Evolutionary conservation across 1,284 basidiomycete species (phyloP), one percentile per base, ranked within the genome.

Genomic region (Boletus calvinii): DNA sequence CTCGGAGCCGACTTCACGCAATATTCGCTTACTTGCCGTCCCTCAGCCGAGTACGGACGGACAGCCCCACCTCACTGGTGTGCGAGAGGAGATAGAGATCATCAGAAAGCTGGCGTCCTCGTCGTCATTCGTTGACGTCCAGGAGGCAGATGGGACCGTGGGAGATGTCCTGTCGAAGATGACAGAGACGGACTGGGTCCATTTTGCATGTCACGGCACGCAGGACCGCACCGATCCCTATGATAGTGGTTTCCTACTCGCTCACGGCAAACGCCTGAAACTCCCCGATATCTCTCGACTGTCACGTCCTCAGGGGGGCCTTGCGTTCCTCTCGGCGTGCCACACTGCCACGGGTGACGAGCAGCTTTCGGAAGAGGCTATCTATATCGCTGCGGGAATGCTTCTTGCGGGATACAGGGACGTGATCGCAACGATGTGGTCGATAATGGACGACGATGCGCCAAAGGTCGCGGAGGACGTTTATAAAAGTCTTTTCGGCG

Each of bases 1-100:
- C 9, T 7, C 15, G 17, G n/a, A 41, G 2, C 10, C 3, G 3
- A 6, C 12, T 22, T n/a, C 46, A 34, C 7, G 2, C 13, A 9
- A 34, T 26, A 20, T 59, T 12, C 26, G 52, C 8, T 24, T 59
- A 2, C 49, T 59, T 2, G 44, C 34, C 5, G 56, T 59, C n/a
- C 46, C 30, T 22, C 59, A 59, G 26, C 50, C 56, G 11, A 38
- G 31, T 15, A 44, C 58, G 8, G 55, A 60, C 5, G 52, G 56
- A 1, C 34, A 46, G 10, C 4, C 0, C 6, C 42, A 15, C 4
- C 43, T 56, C 3, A 2, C 1, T 0, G 43, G 29, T 2, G 56
- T 43, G 1, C 31, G 13, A 18, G 15, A 22, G 10, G 59, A 59
- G 35, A 48, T 56, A 24, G 32, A 18, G 1, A 11, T 7, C 17